Conservation (phyloP, 805 yeast genomes). For the Pichia scutulata region DNA sequence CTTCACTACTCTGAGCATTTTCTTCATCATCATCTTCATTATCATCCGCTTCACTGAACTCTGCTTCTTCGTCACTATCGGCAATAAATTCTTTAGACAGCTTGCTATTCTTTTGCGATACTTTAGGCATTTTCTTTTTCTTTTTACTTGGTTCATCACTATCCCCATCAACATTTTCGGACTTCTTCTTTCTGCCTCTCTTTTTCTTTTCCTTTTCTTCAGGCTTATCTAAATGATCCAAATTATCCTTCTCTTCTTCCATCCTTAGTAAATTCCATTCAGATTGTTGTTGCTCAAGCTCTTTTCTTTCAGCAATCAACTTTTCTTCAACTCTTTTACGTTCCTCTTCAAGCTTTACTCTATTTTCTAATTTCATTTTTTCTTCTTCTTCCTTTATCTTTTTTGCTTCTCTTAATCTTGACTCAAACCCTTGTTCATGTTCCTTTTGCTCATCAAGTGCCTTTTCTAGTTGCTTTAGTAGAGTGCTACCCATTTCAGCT, state of each 20-base stretch:
- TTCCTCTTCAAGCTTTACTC: slow-evolving; percentile 37
- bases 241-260: slow-evolving; percentile 30
- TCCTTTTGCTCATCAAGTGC: slow-evolving; percentile 65
- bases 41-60: slow-evolving; percentile 17
- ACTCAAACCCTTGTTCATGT: slow-evolving; percentile 48
- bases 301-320: slow-evolving; percentile 37
- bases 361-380: slow-evolving; percentile 34
- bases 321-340: slow-evolving; percentile 39
- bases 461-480: slow-evolving; percentile 62
- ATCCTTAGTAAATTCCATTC: slow-evolving; percentile 41
- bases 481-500: slow-evolving; percentile 79
- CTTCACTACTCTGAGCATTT: slow-evolving; percentile 5
- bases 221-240: slow-evolving; percentile 28
- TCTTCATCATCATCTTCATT: slow-evolving; percentile 8
- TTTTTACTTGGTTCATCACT: slow-evolving; percentile 13
- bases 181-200: slow-evolving; percentile 23
- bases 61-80: slow-evolving; percentile 28
- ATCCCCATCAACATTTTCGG: slow-evolving; percentile 11
- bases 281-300: slow-evolving; percentile 48
- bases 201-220: slow-evolving; percentile 27
- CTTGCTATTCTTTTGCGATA: slow-evolving; percentile 17
- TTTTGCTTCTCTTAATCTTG: slow-evolving; percentile 67
- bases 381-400: slow-evolving; percentile 51
- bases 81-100: slow-evolving; percentile 25
- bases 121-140: slow-evolving; percentile 9